A percentile compares a stretch with the other conserved stretches of the same genome.
These are phyloP conservation scores for Rhodotorula sp. DNA, from an alignment of 1,284 basidiomycete genomes.

Conservation along the genomic window DNA sequence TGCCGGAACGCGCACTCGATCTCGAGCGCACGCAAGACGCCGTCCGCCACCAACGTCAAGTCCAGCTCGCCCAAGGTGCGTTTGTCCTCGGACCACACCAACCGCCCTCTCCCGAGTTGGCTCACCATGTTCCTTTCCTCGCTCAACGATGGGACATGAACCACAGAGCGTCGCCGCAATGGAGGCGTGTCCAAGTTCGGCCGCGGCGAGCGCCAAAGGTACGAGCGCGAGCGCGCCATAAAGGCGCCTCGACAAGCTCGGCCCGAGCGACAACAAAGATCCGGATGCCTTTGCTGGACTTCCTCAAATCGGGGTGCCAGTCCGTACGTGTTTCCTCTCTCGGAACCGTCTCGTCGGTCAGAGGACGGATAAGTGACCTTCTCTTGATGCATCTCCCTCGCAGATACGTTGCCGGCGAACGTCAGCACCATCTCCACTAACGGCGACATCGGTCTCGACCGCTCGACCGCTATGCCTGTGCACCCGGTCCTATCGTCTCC, in stretches of 20 bases:
- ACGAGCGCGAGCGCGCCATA: neutral
- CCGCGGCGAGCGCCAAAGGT: slow-evolving; percentile 3
- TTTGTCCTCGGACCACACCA: fast-evolving
- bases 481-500: neutral
- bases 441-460: neutral
- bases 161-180: neutral
- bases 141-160: no score
- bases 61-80: neutral
- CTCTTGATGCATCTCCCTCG: no score
- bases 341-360: no score
- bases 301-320: no score
- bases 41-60: neutral
- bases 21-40: neutral
- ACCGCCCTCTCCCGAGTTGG: neutral
- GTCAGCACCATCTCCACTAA: no score
- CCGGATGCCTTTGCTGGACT: neutral
- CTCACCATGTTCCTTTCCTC: neutral
- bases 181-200: neutral
- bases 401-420: no score
- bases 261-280: neutral
- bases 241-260: neutral
- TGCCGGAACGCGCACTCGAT: slow-evolving; percentile 5
- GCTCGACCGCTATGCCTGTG: neutral
- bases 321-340: no score
- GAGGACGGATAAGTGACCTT: no score